phyloP scores from a whole-genome alignment of 2,329 filamentous ascomycete genomes.

The Monilinia laxa region DNA sequence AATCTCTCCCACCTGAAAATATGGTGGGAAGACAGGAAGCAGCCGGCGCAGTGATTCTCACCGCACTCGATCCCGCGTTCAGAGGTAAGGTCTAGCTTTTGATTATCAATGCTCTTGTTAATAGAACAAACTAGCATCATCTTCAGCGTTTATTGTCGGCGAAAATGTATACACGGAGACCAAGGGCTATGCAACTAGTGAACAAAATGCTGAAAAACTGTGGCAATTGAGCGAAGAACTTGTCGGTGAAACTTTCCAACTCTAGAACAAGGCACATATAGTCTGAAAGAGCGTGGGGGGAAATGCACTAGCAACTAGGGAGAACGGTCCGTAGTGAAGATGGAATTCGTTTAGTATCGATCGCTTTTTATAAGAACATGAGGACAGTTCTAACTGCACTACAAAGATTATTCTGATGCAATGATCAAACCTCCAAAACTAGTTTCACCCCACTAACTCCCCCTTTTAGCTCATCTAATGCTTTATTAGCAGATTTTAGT shows the following conservation, averaged over 20 bases:
- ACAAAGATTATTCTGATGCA: background rate
- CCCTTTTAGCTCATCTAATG: constrained; percentile 44
- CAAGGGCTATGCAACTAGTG: constrained; percentile 1
- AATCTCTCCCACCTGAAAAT: background rate
- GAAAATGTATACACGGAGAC: background rate
- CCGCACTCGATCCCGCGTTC: background rate
- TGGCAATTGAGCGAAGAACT: constrained; percentile 6
- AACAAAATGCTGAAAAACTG: background rate
- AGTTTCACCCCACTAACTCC: constrained; percentile 46
- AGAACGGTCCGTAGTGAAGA: background rate
- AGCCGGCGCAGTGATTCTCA: background rate
- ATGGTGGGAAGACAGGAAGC: background rate
- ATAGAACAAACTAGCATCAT: background rate
- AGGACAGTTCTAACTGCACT: background rate
- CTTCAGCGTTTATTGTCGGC: background rate
- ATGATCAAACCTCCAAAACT: constrained; percentile 34
- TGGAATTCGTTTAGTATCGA: background rate
- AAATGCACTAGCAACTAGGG: background rate
- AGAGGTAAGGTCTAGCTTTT: background rate
- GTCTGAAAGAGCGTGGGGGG: background rate
- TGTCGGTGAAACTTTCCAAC: background rate
- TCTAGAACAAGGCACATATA: background rate
- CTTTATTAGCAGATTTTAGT: constrained; percentile 39
- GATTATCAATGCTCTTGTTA: background rate
- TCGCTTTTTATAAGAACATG: background rate